phyloP scores from a whole-genome alignment of 345 rosid species.

The Moricandia moricandioides region DNA sequence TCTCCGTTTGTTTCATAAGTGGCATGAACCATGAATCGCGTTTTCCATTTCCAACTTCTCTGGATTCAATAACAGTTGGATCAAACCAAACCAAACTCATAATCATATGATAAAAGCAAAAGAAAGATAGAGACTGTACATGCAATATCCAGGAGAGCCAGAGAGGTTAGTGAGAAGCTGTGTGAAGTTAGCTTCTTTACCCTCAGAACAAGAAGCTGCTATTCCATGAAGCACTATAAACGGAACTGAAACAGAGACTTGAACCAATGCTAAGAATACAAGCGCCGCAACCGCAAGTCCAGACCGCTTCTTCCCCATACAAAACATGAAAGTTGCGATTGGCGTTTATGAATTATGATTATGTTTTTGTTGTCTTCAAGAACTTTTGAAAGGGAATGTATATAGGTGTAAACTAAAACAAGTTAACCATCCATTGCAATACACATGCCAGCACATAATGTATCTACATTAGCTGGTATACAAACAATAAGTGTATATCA shows the following conservation, averaged over 20 bases:
- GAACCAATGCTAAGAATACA: conserved; percentile 28
- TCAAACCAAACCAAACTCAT: conserved; percentile 18
- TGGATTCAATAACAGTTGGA: conserved; percentile 24
- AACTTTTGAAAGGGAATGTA: conserved; percentile 27
- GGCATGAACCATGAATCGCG: conserved; percentile 94
- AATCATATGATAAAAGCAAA: not conserved
- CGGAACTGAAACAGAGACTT: conserved; percentile 54
- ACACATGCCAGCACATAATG: not conserved
- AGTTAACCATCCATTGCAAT: not conserved
- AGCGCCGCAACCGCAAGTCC: conserved; percentile 15
- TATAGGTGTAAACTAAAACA: not conserved
- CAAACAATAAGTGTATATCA: not conserved
- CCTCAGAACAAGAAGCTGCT: conserved; percentile 55
- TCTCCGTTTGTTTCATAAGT: conserved; percentile 63
- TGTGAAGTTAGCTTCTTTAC: conserved; percentile 62
- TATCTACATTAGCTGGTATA: not conserved
- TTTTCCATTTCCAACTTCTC: conserved; percentile 84
- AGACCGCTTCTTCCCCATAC: conserved; percentile 5
- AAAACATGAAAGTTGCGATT: conserved; percentile 9
- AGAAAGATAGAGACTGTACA: conserved; percentile 42
- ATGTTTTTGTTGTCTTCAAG: conserved; percentile 1
- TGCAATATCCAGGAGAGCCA: conserved; percentile 74
- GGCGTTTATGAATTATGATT: conserved; percentile 17
- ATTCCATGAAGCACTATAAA: conserved; percentile 75
- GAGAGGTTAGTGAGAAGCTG: conserved; percentile 53